Base-by-base conservation (phyloP, 176 grass and related monocot species). In the Puya raimondii region DNA sequence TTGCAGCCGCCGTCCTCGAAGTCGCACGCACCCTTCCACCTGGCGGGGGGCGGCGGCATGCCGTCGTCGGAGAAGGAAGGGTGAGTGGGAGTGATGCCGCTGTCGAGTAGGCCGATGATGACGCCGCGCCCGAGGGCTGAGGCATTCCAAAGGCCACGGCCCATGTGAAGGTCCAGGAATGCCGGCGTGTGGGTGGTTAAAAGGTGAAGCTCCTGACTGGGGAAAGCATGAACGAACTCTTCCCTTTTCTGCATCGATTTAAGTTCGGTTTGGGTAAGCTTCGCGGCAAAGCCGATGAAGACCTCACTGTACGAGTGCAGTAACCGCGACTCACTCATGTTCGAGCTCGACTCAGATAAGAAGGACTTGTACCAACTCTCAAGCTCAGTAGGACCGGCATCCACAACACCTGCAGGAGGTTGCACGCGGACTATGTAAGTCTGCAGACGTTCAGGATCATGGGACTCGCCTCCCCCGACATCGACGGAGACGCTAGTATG, bases 21-120 rank as follows among this genome's bases (percentile, higher is more conserved):
- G 9, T 9, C 2, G 61, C 78, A 80, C 2, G 12, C 47, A 13
- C 78, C 78, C 16, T 67, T 73, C 78, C 70, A 80, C 25, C 57
- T 80, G 11, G 58, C 16, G 0, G 72, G 59, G 11, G 72, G 72
- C 11, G 47, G 58, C 48, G 72, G 61, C 20, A 74, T 1, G 10
- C 57, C 72, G 2, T 50, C 48, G 47, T 74, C 72, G 48, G 50
- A 48, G 61, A 65, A 74, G 12, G 72, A 74, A 23, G 72, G 47
- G 61, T 74, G 72, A 9, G 47, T 48, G 7, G 72, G 72, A 4
- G 49, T 50, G 17, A 74, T 11, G 3, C 72, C 72, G 59, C 33
- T 65, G 61, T 74, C 72, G 18, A 74, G 17, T 4, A 74, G 47
- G 14, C 72, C 72, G 12, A 74, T 15, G 42, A 74, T 65, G 5